A percentile compares a stretch with the other conserved stretches of the same genome.
Conservation (phyloP, 495 filamentous ascomycete genomes). For the Terfezia claveryi region DNA sequence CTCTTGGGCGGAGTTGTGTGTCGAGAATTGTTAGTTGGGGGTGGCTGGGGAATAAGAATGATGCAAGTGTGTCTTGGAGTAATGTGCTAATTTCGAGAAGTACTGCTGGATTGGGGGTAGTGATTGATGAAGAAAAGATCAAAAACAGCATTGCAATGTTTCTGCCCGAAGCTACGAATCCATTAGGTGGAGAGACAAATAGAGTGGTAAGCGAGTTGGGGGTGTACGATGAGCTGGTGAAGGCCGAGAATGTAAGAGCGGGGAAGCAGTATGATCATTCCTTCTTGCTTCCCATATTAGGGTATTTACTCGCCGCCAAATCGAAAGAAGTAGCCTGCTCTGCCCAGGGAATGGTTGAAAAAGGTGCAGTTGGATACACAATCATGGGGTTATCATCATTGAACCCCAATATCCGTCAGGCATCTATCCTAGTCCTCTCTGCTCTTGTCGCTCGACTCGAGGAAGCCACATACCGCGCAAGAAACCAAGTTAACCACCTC, state of each 20-base stretch:
- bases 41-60: constrained; percentile 3
- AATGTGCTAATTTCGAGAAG: constrained; percentile 12
- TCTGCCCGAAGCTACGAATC: neutral
- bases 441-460: constrained; percentile 19
- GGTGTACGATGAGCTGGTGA: constrained; percentile 3
- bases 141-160: constrained; percentile 11
- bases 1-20: constrained; percentile 10
- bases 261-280: constrained; percentile 10
- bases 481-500: constrained; percentile 50
- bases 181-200: neutral
- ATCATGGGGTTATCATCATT: constrained; percentile 12
- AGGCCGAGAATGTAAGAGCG: neutral
- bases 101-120: constrained; percentile 8
- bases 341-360: constrained; percentile 11
- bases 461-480: constrained; percentile 50
- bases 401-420: constrained; percentile 4
- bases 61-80: neutral
- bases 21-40: constrained; percentile 8
- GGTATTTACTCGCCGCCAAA: constrained; percentile 8
- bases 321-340: constrained; percentile 2
- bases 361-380: constrained; percentile 11
- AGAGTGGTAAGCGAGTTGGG: constrained; percentile 1
- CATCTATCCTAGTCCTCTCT: constrained; percentile 7
- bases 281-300: constrained; percentile 14
- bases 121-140: constrained; percentile 10